Base-by-base conservation (phyloP, 1,284 basidiomycete species). In the Ceratobasidium sp. region DNA sequence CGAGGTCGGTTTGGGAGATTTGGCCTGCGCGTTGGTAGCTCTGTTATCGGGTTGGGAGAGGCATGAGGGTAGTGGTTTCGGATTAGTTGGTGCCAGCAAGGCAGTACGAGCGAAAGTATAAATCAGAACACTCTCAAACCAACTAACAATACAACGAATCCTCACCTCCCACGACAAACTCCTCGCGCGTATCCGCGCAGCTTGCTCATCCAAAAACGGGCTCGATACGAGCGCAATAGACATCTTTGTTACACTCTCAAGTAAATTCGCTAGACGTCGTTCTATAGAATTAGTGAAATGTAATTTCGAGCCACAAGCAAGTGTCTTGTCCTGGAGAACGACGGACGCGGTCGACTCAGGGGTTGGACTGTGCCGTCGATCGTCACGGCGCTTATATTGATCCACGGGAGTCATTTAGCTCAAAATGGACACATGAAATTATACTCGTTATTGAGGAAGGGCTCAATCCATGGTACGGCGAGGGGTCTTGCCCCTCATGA, bases 11-110 rank as follows among this genome's bases (percentile, higher is more conserved):
- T 13, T 90, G 88, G 23, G 94, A 95, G 82, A 99, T 91, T 62
- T 97, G 91, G 78, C 93, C 96, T 65, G 96, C 96, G 79, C 97
- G 93, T 86, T 98, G 96, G 87, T 99, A 99, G 80, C 95, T 96
- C 93, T 95, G 82, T 44, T 33, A 33, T 33, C 33, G 33, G 33
- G 33, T 33, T 50, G 75, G 50, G 52, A 67, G 46, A n/a, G 7
- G 80, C 75, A 78, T 80, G 80, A 77, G 80, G 80, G 74, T 6
- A 0, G 28, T 76, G 61, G 52, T 79, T 73, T 48, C 46, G 46
- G 7, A 48, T 17, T 17, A 10, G 28, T 48, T 52, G 40, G 4
- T 33, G 4, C 2, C 33, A 33, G 33, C 2, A 33, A 4, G 33
- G 4, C 33, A 33, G 4, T 33, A 4, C 4, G 33, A 33, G 33